Evolutionary conservation across 805 yeast genomes (phyloP), one percentile per base, ranked within the genome.

Genomic region (Phaffomyces opuntiae): DNA sequence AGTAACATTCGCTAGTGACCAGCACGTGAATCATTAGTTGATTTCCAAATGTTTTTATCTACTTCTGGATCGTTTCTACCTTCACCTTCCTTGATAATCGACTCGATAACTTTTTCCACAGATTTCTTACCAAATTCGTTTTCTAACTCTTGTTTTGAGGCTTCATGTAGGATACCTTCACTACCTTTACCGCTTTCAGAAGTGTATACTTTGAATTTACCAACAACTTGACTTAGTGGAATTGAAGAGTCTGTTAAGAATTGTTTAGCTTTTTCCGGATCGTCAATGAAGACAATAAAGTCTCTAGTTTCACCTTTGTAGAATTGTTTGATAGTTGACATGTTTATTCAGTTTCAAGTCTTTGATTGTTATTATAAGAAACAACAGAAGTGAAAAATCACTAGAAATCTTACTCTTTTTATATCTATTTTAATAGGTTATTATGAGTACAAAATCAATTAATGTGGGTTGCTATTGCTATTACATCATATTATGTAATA

Each of bases 81-180:
- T 17, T 68, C 61, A 37, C 96, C 96, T n/a, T 77, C 66, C 36
- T 66, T 66, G 48, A 87, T 57, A 42, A 88, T 83, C 42, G 64
- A 59, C 45, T 74, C 73, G 46, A 87, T 73, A n/a, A 76, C 72
- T 26, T 77, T 81, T 44, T 82, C 87, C 4, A 62, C 42, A 3
- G 36, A 56, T 36, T 66, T 68, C 41, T 75, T 68, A 27, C 89
- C 91, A 53, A 88, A 87, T 57, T 87, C 93, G 51, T 75, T 75
- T 42, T 72, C 73, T 36, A 87, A 60, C 49, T 81, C 84, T 17
- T 70, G 67, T 46, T 77, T 74, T 8, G 91, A 82, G 3, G 91
- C 95, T 55, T 77, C 81, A 43, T 82, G 86, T 25, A 84, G 60
- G 9, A 74, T 72, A 46, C 96, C 96, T 54, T 78, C 85, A 4